Base-by-base conservation (phyloP, 345 rosid species). In the Sapria himalayana region DNA sequence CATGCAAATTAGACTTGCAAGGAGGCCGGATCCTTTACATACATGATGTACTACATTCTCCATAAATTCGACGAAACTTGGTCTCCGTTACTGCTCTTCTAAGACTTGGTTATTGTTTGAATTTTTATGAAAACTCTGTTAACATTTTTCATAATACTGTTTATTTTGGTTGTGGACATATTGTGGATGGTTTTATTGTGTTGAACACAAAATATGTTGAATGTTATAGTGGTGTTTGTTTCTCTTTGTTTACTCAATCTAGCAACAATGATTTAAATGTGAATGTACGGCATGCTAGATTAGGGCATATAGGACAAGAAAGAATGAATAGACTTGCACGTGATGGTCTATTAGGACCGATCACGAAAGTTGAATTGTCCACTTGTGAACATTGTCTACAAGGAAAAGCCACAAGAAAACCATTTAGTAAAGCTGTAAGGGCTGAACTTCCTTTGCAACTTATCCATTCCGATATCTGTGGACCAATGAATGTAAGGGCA, bases 401-500 rank as follows among this genome's bases (percentile, higher is more conserved):
- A 5, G 25, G 38, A 8, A 49, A 39, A 23, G 18, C 34, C 3
- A 22, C 6, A 0, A 47, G 22, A 25, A 35, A 47, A 24, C 51
- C 43, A 8, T 39, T 49, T 29, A 27, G 15, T 3, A 25, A 49
- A 29, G 46, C 21, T 3, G 9, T 5, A 9, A 1, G 45, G 11
- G 31, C 39, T 6, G n/a, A n/a, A 4, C 5, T 7, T 6, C 46
- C 39, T 4, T 39, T 49, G 5, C 29, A 49, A 4, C 7, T 49
- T 18, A 9, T 49, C 15, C 46, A 39, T 19, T 49, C 29, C 0
- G 39, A 49, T 11, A 31, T 29, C 9, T 27, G 20, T 48, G 25
- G 25, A 1, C 39, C 15, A 19, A 29, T 29, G 29, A 49, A 19
- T 13, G 45, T 49, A 9, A 40, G n/a, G 22, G 45, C 39, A 24